These are phyloP conservation scores for Cichorium intybus DNA, from an alignment of 140 eudicot genomes.

Conservation along the genomic window DNA sequence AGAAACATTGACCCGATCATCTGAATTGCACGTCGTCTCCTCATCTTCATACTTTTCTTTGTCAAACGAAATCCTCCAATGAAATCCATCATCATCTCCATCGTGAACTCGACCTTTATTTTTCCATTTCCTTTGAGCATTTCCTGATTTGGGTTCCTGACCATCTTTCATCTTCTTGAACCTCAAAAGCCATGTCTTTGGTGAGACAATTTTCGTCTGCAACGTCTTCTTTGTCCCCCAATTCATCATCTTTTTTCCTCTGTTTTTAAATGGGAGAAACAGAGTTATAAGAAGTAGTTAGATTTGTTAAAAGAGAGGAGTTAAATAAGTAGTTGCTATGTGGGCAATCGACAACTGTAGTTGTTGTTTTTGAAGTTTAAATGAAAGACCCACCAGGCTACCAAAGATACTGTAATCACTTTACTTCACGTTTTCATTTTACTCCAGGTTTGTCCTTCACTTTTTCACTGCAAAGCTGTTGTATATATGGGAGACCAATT, in stretches of 20 bases:
- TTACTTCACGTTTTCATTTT: slow-evolving; percentile 52
- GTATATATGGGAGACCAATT: slow-evolving; percentile 41
- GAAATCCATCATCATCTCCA: slow-evolving; percentile 8
- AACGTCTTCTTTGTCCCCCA: slow-evolving; percentile 49
- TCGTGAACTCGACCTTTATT: slow-evolving; percentile 30
- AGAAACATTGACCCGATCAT: slow-evolving; percentile 32
- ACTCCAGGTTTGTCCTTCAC: slow-evolving; percentile 28
- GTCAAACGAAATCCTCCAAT: slow-evolving; percentile 12
- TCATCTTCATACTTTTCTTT: slow-evolving; percentile 21
- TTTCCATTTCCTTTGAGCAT: slow-evolving; percentile 8
- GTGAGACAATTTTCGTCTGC: slow-evolving; percentile 29
- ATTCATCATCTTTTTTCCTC: slow-evolving; percentile 34
- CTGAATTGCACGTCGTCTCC: slow-evolving; percentile 27
- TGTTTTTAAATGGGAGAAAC: neutral
- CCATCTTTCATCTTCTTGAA: slow-evolving; percentile 39
- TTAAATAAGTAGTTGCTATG: slow-evolving; percentile 11
- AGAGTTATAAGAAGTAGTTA: slow-evolving; percentile 7
- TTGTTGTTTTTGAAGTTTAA: slow-evolving; percentile 46
- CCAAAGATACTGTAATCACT: slow-evolving; percentile 76
- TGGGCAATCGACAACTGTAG: slow-evolving; percentile 19
- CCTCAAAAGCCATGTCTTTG: slow-evolving; percentile 51
- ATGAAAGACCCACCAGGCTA: slow-evolving; percentile 90
- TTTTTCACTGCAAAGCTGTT: slow-evolving; percentile 38
- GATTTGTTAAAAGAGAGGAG: slow-evolving; percentile 1
- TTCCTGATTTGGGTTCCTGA: slow-evolving; percentile 8